Base-by-base conservation (phyloP, 2,329 filamentous ascomycete species). In the Penicillium frequentans region DNA sequence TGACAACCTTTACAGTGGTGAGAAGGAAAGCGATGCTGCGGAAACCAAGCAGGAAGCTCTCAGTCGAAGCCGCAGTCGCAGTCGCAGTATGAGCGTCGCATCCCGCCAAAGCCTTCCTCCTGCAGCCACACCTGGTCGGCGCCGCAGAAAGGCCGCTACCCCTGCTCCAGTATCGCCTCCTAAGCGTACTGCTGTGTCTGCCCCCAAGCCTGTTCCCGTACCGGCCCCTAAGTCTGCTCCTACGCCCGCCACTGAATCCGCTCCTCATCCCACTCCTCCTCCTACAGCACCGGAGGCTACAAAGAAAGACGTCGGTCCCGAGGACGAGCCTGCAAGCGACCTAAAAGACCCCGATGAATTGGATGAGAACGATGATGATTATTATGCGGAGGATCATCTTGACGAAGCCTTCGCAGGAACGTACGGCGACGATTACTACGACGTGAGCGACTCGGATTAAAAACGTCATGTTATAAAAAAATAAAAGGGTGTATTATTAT, bases 1-100 rank as follows among this genome's bases (percentile, higher is more conserved):
- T 8, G 73, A 77, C 44, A 70, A 71, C 2, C 56, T 77, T 6
- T 77, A 75, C 55, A 74, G 71, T 23, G 69, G 74, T n/a, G 75
- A 76, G 46, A 65, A 70, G 3, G 64, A 68, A 19, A 68, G 67
- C 4, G 63, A 66, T 29, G 72, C 68, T 35, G 59, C 67, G 23
- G 19, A 50, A 27, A 23, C 42, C 39, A 45, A 52, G 29, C 14
- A 26, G 24, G 29, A 35, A 52, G 19, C 8, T 11, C 23, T 35
- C 14, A 37, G 35, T 21, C 24, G 52, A 44, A 50, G 46, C 21
- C 52, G 45, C 13, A n/a, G 35, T 24, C 27, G 39, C 27, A 49
- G 46, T n/a, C 46, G 46, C 27, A 53, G 50, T 23, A 24, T 24
- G 31, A 53, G 50, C 24, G 42, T 53, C 14, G 29, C 16, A 45